Conservation (phyloP, 1,139 yeast genomes). For the Suhomyces bribrorum region DNA sequence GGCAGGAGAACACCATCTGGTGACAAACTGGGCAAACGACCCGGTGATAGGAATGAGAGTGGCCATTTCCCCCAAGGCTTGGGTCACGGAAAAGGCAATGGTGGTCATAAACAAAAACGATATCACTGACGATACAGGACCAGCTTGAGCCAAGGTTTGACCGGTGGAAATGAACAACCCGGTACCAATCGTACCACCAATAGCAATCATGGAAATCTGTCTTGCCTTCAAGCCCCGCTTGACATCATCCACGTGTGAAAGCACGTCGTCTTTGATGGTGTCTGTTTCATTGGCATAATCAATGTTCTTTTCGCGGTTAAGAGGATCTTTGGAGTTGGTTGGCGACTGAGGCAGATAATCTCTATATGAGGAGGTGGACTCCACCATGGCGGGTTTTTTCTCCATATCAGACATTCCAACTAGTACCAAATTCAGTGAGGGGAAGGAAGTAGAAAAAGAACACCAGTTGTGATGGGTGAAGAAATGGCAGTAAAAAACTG, state of each 20-base stretch:
- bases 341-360: constrained; percentile 9
- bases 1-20: constrained; percentile 68
- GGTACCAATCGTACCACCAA: constrained; percentile 64
- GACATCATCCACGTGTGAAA: constrained; percentile 25
- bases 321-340: constrained; percentile 12
- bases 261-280: constrained; percentile 9
- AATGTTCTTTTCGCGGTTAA: constrained; percentile 14
- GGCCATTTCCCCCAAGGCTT: constrained; percentile 76
- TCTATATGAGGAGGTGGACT: constrained; percentile 9
- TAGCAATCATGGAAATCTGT: constrained; percentile 30
- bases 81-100: constrained; percentile 64
- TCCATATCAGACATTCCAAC: constrained; percentile 9
- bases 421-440: too few species aligned
- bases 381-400: constrained; percentile 4
- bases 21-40: constrained; percentile 54
- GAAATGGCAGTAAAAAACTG: neutral
- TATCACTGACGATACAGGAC: constrained; percentile 70
- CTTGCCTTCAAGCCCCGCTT: constrained; percentile 49
- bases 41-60: constrained; percentile 70
- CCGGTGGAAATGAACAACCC: constrained; percentile 64
- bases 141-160: constrained; percentile 57
- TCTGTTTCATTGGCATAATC: constrained; percentile 17
- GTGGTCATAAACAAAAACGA: constrained; percentile 68
- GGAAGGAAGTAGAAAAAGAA: neutral
- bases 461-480: neutral